Evolutionary conservation across 306 rosid species (phyloP).

Genomic region (Mimosa pudica): DNA sequence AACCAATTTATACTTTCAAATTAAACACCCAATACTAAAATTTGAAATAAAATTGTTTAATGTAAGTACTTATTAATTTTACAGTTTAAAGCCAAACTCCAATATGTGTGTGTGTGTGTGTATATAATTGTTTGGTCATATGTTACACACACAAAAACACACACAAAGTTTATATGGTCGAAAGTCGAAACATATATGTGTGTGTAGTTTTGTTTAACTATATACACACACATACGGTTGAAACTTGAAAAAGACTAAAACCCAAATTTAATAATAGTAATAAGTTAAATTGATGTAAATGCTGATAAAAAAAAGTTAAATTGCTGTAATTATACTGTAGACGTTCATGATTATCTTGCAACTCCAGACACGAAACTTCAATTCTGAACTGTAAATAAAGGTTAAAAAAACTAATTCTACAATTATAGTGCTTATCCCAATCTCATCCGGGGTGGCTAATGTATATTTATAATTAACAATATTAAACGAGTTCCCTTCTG

Average conservation of each 20-base stretch:
- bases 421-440: background rate
- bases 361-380: background rate
- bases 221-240: background rate
- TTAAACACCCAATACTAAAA: no score
- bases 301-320: background rate
- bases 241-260: background rate
- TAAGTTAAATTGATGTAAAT: background rate
- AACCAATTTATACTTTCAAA: no score
- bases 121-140: no score
- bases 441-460: background rate
- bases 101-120: no score
- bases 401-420: background rate
- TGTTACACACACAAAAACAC: no score
- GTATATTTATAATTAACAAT: background rate
- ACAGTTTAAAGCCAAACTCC: no score
- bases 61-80: no score
- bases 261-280: background rate
- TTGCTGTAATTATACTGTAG: background rate
- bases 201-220: no score
- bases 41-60: no score
- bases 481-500: background rate
- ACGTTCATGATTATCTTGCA: background rate
- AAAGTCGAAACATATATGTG: no score
- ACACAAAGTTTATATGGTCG: no score
- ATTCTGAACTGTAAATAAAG: background rate